Evolutionary conservation across 2,329 filamentous ascomycete genomes (phyloP).

Genomic region (Gremmenia infestans): DNA sequence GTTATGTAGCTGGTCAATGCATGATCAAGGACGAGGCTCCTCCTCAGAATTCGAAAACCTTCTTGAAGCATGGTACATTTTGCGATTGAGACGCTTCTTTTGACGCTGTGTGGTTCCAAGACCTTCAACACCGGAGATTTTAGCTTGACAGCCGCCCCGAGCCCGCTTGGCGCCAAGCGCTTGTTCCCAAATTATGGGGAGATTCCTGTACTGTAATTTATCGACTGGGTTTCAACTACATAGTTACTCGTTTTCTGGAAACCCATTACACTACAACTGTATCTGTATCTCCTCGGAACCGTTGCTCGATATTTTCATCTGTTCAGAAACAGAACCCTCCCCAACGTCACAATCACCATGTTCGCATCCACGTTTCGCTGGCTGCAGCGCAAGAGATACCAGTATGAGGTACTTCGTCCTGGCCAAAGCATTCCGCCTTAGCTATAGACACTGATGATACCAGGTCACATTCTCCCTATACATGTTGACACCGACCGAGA

Average conservation of each 20-base stretch:
- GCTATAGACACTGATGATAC: slow-evolving; percentile 64
- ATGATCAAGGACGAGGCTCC: slow-evolving; percentile 11
- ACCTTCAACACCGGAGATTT: not conserved
- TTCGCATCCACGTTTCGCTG: slow-evolving; percentile 59
- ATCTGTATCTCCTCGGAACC: too few relatives aligned
- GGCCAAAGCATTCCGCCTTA: not conserved
- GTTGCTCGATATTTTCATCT: not conserved
- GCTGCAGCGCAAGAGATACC: slow-evolving; percentile 93
- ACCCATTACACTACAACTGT: too few relatives aligned
- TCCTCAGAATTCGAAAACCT: slow-evolving; percentile 10
- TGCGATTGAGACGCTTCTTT: not conserved
- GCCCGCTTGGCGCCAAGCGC: too few relatives aligned
- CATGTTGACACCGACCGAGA: slow-evolving; percentile 95
- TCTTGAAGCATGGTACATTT: slow-evolving; percentile 27
- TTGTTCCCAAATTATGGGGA: too few relatives aligned
- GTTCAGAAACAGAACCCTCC: not conserved
- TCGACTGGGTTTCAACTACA: too few relatives aligned
- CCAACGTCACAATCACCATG: slow-evolving; percentile 27
- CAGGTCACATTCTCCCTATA: slow-evolving; percentile 95
- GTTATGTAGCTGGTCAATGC: not conserved
- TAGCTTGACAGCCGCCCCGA: too few relatives aligned
- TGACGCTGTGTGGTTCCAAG: not conserved
- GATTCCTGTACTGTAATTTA: too few relatives aligned
- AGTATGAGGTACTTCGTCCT: slow-evolving; percentile 61
- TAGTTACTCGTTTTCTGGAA: too few relatives aligned